Evolutionary conservation across 2,329 filamentous ascomycete genomes (phyloP).

Genomic region (Aspergillus sp.): DNA sequence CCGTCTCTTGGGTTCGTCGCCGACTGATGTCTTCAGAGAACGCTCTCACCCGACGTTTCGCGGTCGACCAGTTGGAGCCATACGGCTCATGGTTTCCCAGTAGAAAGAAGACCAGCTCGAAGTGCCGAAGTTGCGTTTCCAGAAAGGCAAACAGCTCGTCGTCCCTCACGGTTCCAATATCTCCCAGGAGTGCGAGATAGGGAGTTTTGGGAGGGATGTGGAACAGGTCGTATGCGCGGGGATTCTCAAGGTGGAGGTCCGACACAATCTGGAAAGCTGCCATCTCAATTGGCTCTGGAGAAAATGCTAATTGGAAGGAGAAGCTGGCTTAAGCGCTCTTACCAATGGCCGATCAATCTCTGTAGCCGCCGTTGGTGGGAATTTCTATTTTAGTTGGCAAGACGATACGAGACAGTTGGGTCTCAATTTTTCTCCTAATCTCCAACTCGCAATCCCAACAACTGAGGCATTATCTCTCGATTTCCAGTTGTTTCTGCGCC

Average conservation of each 20-base stretch:
- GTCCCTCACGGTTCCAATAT: constrained; percentile 53
- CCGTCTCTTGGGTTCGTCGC: constrained; percentile 6
- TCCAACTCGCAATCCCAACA: not conserved
- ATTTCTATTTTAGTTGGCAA: not conserved
- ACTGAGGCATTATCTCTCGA: not conserved
- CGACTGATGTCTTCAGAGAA: constrained; percentile 25
- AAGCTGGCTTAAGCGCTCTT: constrained; percentile 9
- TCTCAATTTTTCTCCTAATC: not conserved
- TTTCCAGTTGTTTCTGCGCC: not conserved
- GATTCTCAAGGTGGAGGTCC: constrained; percentile 57
- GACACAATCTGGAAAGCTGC: constrained; percentile 51
- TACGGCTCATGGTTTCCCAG: constrained; percentile 60
- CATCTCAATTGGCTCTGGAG: constrained; percentile 14
- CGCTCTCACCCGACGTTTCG: constrained; percentile 19
- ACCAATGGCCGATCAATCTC: constrained; percentile 8
- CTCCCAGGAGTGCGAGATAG: constrained; percentile 57
- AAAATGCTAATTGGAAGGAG: not conserved
- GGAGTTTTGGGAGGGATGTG: constrained; percentile 49
- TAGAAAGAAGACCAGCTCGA: constrained; percentile 53
- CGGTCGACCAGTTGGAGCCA: constrained; percentile 29
- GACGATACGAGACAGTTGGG: not conserved
- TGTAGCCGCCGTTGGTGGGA: constrained; percentile 8
- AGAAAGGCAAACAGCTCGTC: constrained; percentile 50
- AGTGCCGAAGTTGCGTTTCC: constrained; percentile 48
- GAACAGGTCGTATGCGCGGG: constrained; percentile 52